Base-by-base conservation (phyloP, 139 green algal genomes). In the Chlorella sp. region DNA sequence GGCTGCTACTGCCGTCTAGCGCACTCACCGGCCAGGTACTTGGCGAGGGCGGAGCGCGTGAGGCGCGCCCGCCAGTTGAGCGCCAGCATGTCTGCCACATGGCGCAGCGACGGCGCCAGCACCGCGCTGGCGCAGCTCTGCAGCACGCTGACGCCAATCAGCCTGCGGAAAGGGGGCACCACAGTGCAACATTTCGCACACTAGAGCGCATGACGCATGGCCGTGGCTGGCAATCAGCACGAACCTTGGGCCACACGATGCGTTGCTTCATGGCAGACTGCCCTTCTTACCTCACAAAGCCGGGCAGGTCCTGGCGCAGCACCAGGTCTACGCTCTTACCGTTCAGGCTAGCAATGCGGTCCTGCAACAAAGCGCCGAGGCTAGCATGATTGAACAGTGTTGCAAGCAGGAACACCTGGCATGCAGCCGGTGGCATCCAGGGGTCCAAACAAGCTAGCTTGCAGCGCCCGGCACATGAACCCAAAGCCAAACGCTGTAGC, bases 341-440 rank as follows among this genome's bases (percentile, higher is more conserved):
- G 83, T 95, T 95, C 36, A 95, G 89, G 51, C 67, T 85, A n/a
- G 92, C 92, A 36, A 95, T 95, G 73, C 92, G 88, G 86, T 95
- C 92, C 81, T 90, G 86, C 48, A 38, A 13, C 13, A 20, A 11
- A 60, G 14, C 46, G 7, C 11, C 51, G 24, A n/a, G n/a, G n/a
- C n/a, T n/a, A n/a, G n/a, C n/a, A n/a, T n/a, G n/a, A n/a, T n/a
- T n/a, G n/a, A 24, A 2, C 51, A 60, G 16, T 26, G 16, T 16
- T 60, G 51, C 24, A 2, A 60, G 16, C 46, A 17, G 17, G 30
- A 72, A 28, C 14, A 43, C 24, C 5, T n/a, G n/a, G n/a, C n/a
- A n/a, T n/a, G n/a, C n/a, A n/a, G n/a, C n/a, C n/a, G n/a, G n/a
- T n/a, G n/a, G n/a, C n/a, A n/a, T n/a, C n/a, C n/a, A n/a, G n/a